Base-by-base conservation (phyloP, 768 basidiomycete species). In the Lanmaoa rubissima region DNA sequence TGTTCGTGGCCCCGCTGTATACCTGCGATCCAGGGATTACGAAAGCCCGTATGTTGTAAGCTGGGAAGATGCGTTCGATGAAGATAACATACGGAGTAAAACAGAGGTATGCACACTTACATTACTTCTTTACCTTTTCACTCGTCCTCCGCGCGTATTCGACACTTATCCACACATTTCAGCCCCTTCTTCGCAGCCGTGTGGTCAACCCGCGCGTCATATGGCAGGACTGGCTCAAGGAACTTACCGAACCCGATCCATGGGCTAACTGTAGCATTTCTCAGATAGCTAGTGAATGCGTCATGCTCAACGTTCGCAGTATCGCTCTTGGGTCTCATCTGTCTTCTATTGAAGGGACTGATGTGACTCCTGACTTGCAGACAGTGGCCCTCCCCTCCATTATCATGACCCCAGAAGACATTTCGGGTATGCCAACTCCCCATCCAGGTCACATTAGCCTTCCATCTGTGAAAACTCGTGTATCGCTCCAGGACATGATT, bases 401-500 rank as follows among this genome's bases (percentile, higher is more conserved):
- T 17, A 21, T 53, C 42, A 53, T 57, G 52, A 59, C 67, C 38
- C 55, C 57, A 14, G 67, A 63, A 28, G 71, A 70, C 24, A 44
- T 55, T 41, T 64, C 68, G 4, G 62, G 64, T 13, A 38, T 61
- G 19, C 65, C 69, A 44, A 67, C 68, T 5, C 74, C 68, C 12
- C 73, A 73, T 57, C 61, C 69, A 17, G 77, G 50, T 71, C 53
- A 77, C 14, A 68, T 74, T 2, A 73, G 66, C 13, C 62, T 74
- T 76, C 75, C 73, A 14, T 16, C 57, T 28, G 46, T 53, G 39
- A 74, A 64, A 49, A 44, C 60, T 11, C 72, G 57, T n/a, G 54
- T 91, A 52, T 90, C 88, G 4, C 74, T 92, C n/a, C 81, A 85
- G 62, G 85, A 87, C 54, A 90, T 92, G 84, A 78, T 91, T 52